phyloP scores from a whole-genome alignment of 495 filamentous ascomycete genomes.

The Talaromyces trachyspermus region DNA sequence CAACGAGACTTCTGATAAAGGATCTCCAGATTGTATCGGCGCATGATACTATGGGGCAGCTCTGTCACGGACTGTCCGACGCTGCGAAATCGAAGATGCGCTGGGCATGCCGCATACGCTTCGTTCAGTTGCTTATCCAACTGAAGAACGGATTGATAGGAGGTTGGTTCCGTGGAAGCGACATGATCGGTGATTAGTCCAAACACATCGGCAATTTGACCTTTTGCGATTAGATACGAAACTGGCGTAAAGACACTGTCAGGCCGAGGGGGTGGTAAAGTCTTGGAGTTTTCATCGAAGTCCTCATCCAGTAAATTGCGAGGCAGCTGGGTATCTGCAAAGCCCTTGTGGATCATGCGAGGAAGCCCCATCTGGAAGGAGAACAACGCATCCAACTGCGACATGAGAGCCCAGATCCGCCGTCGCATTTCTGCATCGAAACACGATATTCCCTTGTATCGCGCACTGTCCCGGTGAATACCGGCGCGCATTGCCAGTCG shows the following conservation, averaged over 20 bases:
- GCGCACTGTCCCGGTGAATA: constrained; percentile 41
- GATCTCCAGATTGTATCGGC: constrained; percentile 16
- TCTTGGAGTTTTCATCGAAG: constrained; percentile 32
- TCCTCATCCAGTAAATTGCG: constrained; percentile 44
- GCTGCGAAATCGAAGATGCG: constrained; percentile 4
- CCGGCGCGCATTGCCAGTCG: constrained; percentile 49
- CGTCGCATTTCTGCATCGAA: constrained; percentile 32
- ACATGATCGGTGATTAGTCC: constrained; percentile 28
- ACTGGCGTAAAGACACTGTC: constrained; percentile 37
- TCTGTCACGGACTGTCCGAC: constrained; percentile 16
- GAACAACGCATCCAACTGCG: constrained; percentile 22
- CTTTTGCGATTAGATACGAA: constrained; percentile 41
- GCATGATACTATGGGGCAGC: constrained; percentile 13
- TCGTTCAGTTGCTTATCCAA: constrained; percentile 27
- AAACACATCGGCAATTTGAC: constrained; percentile 27
- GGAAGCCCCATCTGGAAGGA: constrained; percentile 48
- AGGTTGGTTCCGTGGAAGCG: constrained; percentile 4
- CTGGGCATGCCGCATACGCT: constrained; percentile 11
- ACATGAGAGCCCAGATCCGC: constrained; percentile 24
- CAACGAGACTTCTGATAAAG: constrained; percentile 31
- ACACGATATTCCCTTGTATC: constrained; percentile 13
- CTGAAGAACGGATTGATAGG: constrained; percentile 25
- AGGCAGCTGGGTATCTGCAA: constrained; percentile 39
- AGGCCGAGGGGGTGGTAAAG: constrained; percentile 36
- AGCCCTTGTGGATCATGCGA: constrained; percentile 36